These are phyloP conservation scores for Leccinum incarnatum DNA, from an alignment of 768 basidiomycete species.

Conservation along the genomic window DNA sequence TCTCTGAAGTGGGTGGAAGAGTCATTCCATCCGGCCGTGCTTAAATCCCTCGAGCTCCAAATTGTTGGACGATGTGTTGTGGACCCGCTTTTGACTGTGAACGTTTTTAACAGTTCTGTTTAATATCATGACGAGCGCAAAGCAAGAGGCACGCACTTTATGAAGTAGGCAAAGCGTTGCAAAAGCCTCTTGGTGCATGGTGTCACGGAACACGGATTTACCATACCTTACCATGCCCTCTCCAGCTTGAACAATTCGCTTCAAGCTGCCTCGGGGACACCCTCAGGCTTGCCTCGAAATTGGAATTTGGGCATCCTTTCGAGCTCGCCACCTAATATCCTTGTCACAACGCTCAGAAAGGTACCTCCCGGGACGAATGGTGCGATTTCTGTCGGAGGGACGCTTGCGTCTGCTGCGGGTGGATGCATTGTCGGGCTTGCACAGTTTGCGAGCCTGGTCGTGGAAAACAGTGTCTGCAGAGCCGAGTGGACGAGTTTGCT, in stretches of 20 bases:
- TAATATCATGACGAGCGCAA: neutral
- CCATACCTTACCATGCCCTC: neutral
- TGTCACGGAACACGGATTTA: neutral
- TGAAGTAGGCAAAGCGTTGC: neutral
- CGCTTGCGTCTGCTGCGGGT: slow-evolving; percentile 68
- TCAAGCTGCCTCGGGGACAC: slow-evolving; percentile 77
- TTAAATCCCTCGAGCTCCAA: slow-evolving; percentile 14
- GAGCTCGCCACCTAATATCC: slow-evolving; percentile 44
- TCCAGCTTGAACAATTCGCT: slow-evolving; percentile 33
- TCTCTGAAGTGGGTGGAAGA: neutral
- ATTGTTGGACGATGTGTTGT: slow-evolving; percentile 5
- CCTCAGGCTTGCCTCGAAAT: slow-evolving; percentile 71
- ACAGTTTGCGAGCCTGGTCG: slow-evolving; percentile 50
- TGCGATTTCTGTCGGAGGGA: slow-evolving; percentile 74
- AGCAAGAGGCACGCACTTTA: neutral
- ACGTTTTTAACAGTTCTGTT: neutral
- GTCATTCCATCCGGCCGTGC: neutral
- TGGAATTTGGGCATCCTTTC: slow-evolving; percentile 90
- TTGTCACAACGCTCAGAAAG: slow-evolving; percentile 63
- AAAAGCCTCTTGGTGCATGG: neutral
- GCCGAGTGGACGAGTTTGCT: slow-evolving; percentile 69
- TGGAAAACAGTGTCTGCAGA: slow-evolving; percentile 85
- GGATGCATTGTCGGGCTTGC: slow-evolving; percentile 66
- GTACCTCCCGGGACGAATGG: slow-evolving; percentile 94
- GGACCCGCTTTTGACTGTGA: neutral